Conservation (phyloP, 2,329 filamentous ascomycete genomes). For the Bipolaris bicolor region DNA sequence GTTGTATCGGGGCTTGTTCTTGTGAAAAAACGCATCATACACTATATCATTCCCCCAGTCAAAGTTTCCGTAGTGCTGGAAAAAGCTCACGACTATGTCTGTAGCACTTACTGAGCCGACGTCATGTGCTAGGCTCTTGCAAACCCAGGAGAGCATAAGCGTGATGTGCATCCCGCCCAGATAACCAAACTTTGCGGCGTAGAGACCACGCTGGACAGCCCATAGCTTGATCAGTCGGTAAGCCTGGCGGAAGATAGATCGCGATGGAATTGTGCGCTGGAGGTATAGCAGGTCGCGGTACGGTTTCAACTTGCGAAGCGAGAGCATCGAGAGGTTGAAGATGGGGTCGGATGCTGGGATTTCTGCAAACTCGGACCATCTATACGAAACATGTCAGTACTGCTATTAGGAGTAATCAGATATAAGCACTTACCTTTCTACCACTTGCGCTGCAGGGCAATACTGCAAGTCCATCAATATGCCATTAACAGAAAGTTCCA, state of each 20-base stretch:
- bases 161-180: constrained; percentile 70
- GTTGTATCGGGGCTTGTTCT: constrained; percentile 53
- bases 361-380: constrained; percentile 49
- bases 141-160: constrained; percentile 65
- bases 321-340: constrained; percentile 63
- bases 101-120: constrained; percentile 52
- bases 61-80: constrained; percentile 66
- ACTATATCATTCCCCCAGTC: constrained; percentile 63
- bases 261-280: constrained; percentile 64
- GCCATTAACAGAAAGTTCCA: constrained; percentile 65
- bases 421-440: constrained; percentile 54
- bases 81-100: constrained; percentile 66
- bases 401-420: background rate
- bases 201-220: constrained; percentile 67
- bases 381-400: constrained; percentile 21
- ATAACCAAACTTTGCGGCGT: constrained; percentile 69
- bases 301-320: constrained; percentile 68
- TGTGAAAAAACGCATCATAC: constrained; percentile 65
- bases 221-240: constrained; percentile 67
- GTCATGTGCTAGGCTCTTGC: constrained; percentile 54
- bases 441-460: constrained; percentile 63
- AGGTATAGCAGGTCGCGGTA: constrained; percentile 68
- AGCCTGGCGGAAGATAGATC: constrained; percentile 63
- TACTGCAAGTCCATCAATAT: constrained; percentile 71
- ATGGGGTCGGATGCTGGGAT: constrained; percentile 59